Evolutionary conservation across 805 yeast species (phyloP), one percentile per base, ranked within the genome.

Genomic region (Barnettozyma sucrosica): DNA sequence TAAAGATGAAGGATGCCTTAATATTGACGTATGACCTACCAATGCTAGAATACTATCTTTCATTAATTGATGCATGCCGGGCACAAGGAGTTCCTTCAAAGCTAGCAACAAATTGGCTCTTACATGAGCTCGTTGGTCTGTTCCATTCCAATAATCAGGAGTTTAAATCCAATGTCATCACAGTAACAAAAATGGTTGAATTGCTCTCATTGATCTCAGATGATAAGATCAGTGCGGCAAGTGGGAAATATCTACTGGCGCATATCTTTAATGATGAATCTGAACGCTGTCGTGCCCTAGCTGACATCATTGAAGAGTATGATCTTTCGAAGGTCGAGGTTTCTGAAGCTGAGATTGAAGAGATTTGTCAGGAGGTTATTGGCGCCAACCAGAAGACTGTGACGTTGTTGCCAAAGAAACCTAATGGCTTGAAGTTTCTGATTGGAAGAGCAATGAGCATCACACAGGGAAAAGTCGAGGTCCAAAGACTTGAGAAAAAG

Each of bases 391-490:
- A 70, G 0, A 77, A 76, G 16, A 76, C 83, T 16, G 86, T 85
- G 3, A 65, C 69, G 18, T 77, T 77, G 44, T 73, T 89, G 24
- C 61, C 62, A 2, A 81, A 81, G 46, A 79, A 77, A 53, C 65
- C 67, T 37, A 77, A 76, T 32, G 79, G 89, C 11, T 57, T 92
- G n/a, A 86, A 89, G 57, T 87, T 71, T 57, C 69, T 93, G 47
- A 75, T 93, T 4, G 98, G 97, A 1, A 79, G 78, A 59, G 95
- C 89, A 18, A 88, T 93, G 96, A 79, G 80, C 57, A 68, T 74
- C 47, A 77, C 88, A 2, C 85, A 81, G 54, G 97, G 97, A 1
- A 66, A 66, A 43, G 64, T 71, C 9, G 58, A 62, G 28, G 66
- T 75, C 0, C 51, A 56, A 7, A 58, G 63, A 7, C 65, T 71